Base-by-base conservation (phyloP, 2,329 filamentous ascomycete genomes). In the Zalaria obscura region DNA sequence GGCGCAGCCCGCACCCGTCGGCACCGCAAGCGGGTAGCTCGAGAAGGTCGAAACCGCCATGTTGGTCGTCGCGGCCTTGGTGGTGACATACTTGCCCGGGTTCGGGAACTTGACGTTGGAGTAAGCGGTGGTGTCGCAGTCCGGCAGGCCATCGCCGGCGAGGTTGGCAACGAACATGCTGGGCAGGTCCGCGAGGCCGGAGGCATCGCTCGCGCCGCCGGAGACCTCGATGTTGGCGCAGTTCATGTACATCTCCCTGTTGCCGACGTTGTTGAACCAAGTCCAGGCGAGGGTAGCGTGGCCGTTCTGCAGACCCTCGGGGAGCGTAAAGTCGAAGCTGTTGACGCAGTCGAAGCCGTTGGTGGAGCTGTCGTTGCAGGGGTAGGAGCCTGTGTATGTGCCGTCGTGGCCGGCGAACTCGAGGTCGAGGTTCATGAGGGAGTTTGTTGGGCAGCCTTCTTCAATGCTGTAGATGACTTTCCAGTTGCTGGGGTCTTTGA, bases 241-340 rank as follows among this genome's bases (percentile, higher is more conserved):
- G 72, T 94, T 93, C 87, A 94, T 93, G 71, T 96, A 95, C 72
- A 94, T 86, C 58, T 96, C 91, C 1, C 88, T 80, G 66, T 94
- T 94, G 3, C 91, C 91, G 6, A 93, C 55, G 45, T 81, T 82
- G 63, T 96, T 96, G 63, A 93, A 77, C 91, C 91, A 96, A 1
- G 86, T 86, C 87, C 88, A 96, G 0, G 85, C 85, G 4, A 96
- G 69, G 0, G 79, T 83, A 26, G 83, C 88, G 34, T 87, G 73
- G 3, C 89, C 91, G 1, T 78, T 66, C 5, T 79, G 75, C 37
- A 95, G 71, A 25, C 78, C 74, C 0, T 70, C 58, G 0, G 88
- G 89, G 4, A 95, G 76, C 0, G 64, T 73, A 64, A 80, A 93
- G 27, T 75, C 64, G 61, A 83, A 91, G 0, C 63, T 67, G 54